Percentiles rank a stretch among this genome's conserved stretches.
phyloP scores from a whole-genome alignment of 306 rosid genomes.

The Lathyrus sativus region DNA sequence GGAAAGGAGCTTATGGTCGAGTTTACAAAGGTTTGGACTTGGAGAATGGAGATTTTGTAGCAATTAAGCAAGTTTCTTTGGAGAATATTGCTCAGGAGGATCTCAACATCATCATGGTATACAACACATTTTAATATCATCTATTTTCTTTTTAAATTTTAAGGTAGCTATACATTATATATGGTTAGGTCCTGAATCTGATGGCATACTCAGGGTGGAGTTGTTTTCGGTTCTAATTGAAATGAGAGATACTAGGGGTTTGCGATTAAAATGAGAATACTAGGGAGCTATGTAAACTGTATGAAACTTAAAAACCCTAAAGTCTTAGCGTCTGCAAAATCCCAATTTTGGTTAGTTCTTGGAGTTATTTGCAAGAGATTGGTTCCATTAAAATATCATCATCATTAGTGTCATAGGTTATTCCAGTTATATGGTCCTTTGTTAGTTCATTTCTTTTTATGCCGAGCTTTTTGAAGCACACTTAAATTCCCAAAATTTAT shows the following conservation, averaged over 20 bases:
- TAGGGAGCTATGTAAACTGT: not conserved
- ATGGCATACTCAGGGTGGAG: conserved; percentile 21
- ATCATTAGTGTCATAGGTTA: not conserved
- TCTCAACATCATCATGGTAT: conserved; percentile 97
- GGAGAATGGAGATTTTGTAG: conserved; percentile 98
- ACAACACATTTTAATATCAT: conserved; percentile 32
- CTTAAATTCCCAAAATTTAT: conserved; percentile 19
- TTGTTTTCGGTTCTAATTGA: conserved; percentile 28
- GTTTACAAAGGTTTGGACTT: conserved; percentile 97
- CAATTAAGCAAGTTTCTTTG: conserved; percentile 99
- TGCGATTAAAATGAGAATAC: conserved; percentile 15
- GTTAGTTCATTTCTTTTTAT: conserved; percentile 11
- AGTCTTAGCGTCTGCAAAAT: conserved; percentile 10
- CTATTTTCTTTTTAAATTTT: not conserved
- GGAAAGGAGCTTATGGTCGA: conserved; percentile 98
- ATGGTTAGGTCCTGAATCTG: conserved; percentile 16
- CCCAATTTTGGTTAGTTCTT: conserved; percentile 16
- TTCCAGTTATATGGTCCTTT: conserved; percentile 6
- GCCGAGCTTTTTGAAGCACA: not conserved
- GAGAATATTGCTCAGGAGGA: conserved; percentile 99
- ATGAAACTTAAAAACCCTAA: conserved; percentile 14
- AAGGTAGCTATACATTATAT: conserved; percentile 7
- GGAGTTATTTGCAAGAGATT: conserved; percentile 1
- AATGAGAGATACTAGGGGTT: conserved; percentile 11
- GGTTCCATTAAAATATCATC: not conserved